Base-by-base conservation (phyloP, 306 rosid species). In the Rubus idaeus region DNA sequence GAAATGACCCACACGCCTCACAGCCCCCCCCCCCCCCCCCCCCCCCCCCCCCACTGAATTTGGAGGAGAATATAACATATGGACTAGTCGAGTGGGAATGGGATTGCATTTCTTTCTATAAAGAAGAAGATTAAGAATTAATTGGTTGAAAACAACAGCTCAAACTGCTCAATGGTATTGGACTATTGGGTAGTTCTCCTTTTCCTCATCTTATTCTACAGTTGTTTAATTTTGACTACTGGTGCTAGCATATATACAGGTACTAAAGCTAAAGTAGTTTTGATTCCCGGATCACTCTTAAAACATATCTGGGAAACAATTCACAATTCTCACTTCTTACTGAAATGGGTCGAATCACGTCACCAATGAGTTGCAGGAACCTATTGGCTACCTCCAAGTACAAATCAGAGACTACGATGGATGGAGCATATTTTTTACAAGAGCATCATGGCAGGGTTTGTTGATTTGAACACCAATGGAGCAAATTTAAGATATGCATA, bases 1-100 rank as follows among this genome's bases (percentile, higher is more conserved):
- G 70, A 18, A 30, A 14, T 41, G 68, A 62, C 50, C 70, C 70
- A 40, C 50, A 30, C n/a, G 44, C 68, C 47, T 65, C 70, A 30
- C 35, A 65, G 46, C 70, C 18, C 1, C 70, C 18, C 1, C 70
- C 18, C 1, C 70, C 18, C 1, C 70, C 18, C 1, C 70, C 18
- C 1, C 70, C 18, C 1, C 70, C 18, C 1, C 70, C 18, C 1
- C 45, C 44, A 35, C 68, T 17, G 47, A 40, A 49, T 65, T 20
- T 65, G 70, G 47, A 65, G 26, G 20, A 65, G 50, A 41, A 39
- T 65, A 30, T 30, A 30, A 30, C 35, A 30, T 30, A 30, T 30
- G 35, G 35, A 30, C 35, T 30, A 30, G 35, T 30, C 35, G 35
- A 30, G 35, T 30, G 35, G 35, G 35, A 30, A 30, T 30, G 1